Evolutionary conservation across 306 rosid genomes (phyloP).

Genomic region (Cajanus cajan): DNA sequence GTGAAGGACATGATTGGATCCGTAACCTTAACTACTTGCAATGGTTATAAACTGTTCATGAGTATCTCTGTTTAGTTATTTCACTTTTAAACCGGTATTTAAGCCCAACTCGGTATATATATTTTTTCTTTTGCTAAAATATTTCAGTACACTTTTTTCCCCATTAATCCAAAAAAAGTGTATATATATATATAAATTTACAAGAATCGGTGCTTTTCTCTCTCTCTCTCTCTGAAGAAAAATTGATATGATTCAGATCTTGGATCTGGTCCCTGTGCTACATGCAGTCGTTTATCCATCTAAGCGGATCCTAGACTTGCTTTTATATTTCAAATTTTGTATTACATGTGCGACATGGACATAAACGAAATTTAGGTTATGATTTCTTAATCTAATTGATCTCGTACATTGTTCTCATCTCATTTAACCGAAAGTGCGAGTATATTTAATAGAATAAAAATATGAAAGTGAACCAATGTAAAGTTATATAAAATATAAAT

Average conservation of each 20-base stretch:
- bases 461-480: not conserved
- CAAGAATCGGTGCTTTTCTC: not conserved
- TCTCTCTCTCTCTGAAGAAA: not conserved
- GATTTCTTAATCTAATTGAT: not conserved
- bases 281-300: not conserved
- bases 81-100: not conserved
- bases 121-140: not conserved
- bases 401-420: not conserved
- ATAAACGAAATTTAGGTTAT: not conserved
- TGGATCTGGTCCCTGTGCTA: conserved; percentile 12
- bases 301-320: not conserved
- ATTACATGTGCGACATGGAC: not conserved
- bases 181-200: too few relatives aligned
- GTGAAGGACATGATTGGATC: not conserved
- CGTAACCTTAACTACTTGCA: not conserved
- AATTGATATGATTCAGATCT: conserved; percentile 8
- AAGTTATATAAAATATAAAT: not conserved
- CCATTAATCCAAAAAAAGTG: too few relatives aligned
- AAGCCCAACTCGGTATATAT: not conserved
- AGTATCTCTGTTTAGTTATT: not conserved
- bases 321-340: not conserved
- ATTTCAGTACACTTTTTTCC: not conserved
- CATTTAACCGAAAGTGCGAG: not conserved
- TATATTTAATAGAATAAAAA: not conserved
- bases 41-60: not conserved